phyloP scores from a whole-genome alignment of 2,329 filamentous ascomycete species.

The Cryoendolithus antarcticus region DNA sequence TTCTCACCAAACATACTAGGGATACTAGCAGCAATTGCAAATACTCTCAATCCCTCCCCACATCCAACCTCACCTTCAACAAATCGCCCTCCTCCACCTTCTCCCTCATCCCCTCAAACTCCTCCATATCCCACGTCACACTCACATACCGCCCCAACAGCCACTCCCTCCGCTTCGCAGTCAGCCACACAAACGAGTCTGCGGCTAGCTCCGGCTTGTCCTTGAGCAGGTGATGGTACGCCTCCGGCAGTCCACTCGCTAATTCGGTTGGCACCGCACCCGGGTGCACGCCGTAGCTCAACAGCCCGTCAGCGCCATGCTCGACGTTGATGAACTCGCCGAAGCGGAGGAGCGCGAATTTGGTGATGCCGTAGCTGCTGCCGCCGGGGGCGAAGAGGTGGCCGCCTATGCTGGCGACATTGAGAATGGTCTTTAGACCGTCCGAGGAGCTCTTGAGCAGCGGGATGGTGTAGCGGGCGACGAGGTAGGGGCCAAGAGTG shows the following conservation, averaged over 20 bases:
- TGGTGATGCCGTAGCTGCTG: constrained; percentile 36
- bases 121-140: constrained; percentile 28
- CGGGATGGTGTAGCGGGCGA: constrained; percentile 34
- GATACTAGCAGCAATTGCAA: too few relatives aligned
- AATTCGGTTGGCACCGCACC: constrained; percentile 36
- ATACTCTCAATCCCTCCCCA: constrained; percentile 6
- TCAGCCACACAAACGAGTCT: constrained; percentile 22
- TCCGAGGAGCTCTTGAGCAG: constrained; percentile 24
- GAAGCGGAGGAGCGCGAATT: constrained; percentile 34
- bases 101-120: constrained; percentile 22
- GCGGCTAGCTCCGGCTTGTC: constrained; percentile 23
- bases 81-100: constrained; percentile 25
- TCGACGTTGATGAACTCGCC: constrained; percentile 34
- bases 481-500: constrained; percentile 31
- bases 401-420: constrained; percentile 31
- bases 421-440: constrained; percentile 31
- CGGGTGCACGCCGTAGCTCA: constrained; percentile 34
- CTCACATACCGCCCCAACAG: constrained; percentile 26
- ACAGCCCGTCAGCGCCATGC: constrained; percentile 30
- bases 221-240: constrained; percentile 10
- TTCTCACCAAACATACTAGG: too few relatives aligned
- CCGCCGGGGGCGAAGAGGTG: constrained; percentile 14
- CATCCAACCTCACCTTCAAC: constrained; percentile 22
- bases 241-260: constrained; percentile 25
- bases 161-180: constrained; percentile 26